Base-by-base conservation (phyloP, 345 rosid species). In the Streptanthus diversifolius region DNA sequence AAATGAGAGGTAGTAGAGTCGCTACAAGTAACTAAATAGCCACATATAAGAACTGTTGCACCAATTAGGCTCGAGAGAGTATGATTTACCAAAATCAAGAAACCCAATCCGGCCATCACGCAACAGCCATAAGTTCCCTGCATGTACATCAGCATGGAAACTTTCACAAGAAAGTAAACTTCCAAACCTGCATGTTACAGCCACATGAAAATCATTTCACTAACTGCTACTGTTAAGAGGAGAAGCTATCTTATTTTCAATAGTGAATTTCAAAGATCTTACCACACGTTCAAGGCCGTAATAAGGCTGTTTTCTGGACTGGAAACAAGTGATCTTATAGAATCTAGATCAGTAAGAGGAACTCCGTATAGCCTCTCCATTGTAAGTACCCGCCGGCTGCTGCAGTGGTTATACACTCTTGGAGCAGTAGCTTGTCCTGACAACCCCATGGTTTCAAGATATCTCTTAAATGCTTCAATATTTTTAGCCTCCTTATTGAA, bases 81-180 rank as follows among this genome's bases (percentile, higher is more conserved):
- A 63, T 47, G 67, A 49, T 71, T 52, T 84, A 93, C 97, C 98
- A 77, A 90, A 91, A 88, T 93, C 98, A 79, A 93, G 97, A 85
- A 87, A 93, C 29, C 98, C 97, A 71, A 91, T 91, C 45, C 95
- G 96, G 56, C 98, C 98, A 86, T 93, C 97, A 58, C 89, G 90
- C 79, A 93, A 80, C 68, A 88, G 52, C 98, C 97, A 91, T 72
- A 91, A 82, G 83, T 93, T 93, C 68, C 98, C 97, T 1, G 97
- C 98, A 77, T 93, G 98, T 22, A 93, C 98, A 89, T 93, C 98
- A 72, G 98, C 98, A 80, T 91, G 98, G 84, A 93, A 93, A 73
- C 79, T 84, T 80, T 91, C 97, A 78, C 98, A 91, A 41, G 93
- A 96, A 62, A 93, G 93, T 77, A 93, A 79, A 72, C 98, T 93